phyloP scores from a whole-genome alignment of 768 basidiomycete genomes.

The Cystofilobasidium ferigula region DNA sequence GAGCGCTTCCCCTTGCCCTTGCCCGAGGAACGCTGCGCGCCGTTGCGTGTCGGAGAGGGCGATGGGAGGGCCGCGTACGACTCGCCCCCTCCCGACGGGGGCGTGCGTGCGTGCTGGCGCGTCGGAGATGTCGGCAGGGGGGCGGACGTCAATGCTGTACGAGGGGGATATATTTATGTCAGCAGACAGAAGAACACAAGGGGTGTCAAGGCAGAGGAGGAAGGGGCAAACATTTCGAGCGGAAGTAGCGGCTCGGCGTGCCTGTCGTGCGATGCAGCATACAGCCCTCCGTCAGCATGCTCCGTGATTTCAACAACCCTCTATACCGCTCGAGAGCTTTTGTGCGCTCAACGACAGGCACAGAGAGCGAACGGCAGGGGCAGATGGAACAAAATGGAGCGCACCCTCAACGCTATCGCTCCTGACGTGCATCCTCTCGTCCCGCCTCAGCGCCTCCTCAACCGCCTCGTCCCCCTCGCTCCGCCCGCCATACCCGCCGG shows the following conservation, averaged over 20 bases:
- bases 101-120: not conserved
- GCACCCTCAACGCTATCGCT: not conserved
- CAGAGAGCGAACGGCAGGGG: not conserved
- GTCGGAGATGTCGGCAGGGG: not conserved
- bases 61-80: constrained; percentile 11
- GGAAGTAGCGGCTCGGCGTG: constrained; percentile 14
- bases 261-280: too few species aligned
- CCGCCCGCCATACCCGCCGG: not conserved
- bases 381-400: not conserved
- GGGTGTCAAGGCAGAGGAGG: not conserved
- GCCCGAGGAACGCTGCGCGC: not conserved
- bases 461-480: constrained; percentile 19
- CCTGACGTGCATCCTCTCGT: constrained; percentile 10
- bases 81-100: not conserved
- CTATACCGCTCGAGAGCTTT: too few species aligned
- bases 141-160: not conserved
- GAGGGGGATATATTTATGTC: too few species aligned
- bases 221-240: not conserved
- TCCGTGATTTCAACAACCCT: too few species aligned
- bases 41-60: not conserved
- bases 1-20: too few species aligned
- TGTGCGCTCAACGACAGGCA: too few species aligned
- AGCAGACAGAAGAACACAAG: not conserved
- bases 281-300: too few species aligned
- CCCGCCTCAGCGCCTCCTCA: constrained; percentile 11